These are phyloP conservation scores for Aspergillus hiratsukae DNA, from an alignment of 2,329 filamentous ascomycete species.

Conservation along the genomic window DNA sequence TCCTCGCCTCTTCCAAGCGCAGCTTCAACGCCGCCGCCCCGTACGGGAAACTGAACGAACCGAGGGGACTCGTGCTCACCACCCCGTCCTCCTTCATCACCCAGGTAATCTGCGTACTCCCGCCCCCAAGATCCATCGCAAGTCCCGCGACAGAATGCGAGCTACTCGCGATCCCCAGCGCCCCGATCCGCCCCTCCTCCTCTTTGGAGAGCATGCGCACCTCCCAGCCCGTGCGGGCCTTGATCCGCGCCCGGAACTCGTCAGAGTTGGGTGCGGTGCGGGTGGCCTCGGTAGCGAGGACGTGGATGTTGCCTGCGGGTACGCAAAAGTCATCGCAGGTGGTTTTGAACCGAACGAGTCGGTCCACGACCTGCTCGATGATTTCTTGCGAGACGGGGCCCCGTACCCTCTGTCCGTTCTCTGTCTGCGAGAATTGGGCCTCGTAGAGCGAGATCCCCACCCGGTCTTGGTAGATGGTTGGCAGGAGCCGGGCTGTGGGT, in stretches of 20 bases:
- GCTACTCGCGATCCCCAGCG: slow-evolving; percentile 75
- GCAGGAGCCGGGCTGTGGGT: slow-evolving; percentile 65
- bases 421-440: slow-evolving; percentile 54
- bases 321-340: slow-evolving; percentile 70
- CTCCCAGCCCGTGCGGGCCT: slow-evolving; percentile 58
- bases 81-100: slow-evolving; percentile 50
- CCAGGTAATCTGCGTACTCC: slow-evolving; percentile 67
- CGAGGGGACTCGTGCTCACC: slow-evolving; percentile 49
- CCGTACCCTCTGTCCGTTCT: slow-evolving; percentile 24
- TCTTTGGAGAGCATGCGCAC: slow-evolving; percentile 71
- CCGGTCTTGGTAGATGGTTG: slow-evolving; percentile 72
- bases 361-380: slow-evolving; percentile 62
- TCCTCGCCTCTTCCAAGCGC: slow-evolving; percentile 46
- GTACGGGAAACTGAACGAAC: slow-evolving; percentile 64
- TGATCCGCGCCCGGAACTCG: slow-evolving; percentile 64
- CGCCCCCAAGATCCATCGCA: slow-evolving; percentile 82
- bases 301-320: slow-evolving; percentile 56
- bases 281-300: slow-evolving; percentile 87
- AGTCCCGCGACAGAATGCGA: slow-evolving; percentile 67
- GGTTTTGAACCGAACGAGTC: slow-evolving; percentile 65
- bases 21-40: slow-evolving; percentile 63
- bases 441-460: slow-evolving; percentile 83
- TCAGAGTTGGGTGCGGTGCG: slow-evolving; percentile 71
- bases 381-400: slow-evolving; percentile 55
- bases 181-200: slow-evolving; percentile 78